Conservation (phyloP, 1,284 basidiomycete species). For the Grifola frondosa region DNA sequence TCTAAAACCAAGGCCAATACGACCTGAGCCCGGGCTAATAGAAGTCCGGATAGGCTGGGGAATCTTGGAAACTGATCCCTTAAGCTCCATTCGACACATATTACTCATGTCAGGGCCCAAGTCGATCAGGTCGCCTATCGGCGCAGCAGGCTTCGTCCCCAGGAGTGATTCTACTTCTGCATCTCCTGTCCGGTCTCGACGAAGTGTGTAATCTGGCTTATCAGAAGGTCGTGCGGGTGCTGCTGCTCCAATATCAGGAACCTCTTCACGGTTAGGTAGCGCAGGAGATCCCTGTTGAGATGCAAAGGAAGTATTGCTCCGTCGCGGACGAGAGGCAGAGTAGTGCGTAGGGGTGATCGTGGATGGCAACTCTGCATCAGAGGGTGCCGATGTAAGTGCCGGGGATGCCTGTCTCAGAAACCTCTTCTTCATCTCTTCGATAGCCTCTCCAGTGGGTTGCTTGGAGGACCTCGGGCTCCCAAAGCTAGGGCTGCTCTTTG, state of each 20-base stretch:
- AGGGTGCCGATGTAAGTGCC: constrained; percentile 17
- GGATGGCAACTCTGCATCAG: constrained; percentile 15
- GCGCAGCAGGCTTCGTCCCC: constrained; percentile 17
- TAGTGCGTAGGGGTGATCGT: constrained; percentile 21
- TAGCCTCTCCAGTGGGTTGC: constrained; percentile 46
- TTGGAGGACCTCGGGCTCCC: constrained; percentile 25
- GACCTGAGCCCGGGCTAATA: constrained; percentile 6
- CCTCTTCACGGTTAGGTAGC: too few species aligned
- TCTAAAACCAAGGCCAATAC: constrained; percentile 16
- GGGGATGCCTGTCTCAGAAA: constrained; percentile 43
- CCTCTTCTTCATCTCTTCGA: constrained; percentile 64
- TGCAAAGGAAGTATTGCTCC: constrained; percentile 2
- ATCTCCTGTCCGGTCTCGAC: constrained; percentile 23
- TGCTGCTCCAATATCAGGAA: too few species aligned
- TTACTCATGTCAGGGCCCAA: constrained; percentile 21
- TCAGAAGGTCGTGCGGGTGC: constrained; percentile 3
- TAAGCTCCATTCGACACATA: too few species aligned
- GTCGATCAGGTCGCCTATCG: constrained; percentile 27
- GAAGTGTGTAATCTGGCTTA: constrained; percentile 14
- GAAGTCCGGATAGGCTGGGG: constrained; percentile 12
- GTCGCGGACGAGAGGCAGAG: constrained; percentile 25
- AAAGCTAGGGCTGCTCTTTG: constrained; percentile 20
- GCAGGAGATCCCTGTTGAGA: too few species aligned
- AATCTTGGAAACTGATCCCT: constrained; percentile 23
- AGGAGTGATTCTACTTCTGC: constrained; percentile 30